A percentile compares a stretch with the other conserved stretches of the same genome.
phyloP scores from a whole-genome alignment of 2,329 filamentous ascomycete genomes.

The Nemania serpens region DNA sequence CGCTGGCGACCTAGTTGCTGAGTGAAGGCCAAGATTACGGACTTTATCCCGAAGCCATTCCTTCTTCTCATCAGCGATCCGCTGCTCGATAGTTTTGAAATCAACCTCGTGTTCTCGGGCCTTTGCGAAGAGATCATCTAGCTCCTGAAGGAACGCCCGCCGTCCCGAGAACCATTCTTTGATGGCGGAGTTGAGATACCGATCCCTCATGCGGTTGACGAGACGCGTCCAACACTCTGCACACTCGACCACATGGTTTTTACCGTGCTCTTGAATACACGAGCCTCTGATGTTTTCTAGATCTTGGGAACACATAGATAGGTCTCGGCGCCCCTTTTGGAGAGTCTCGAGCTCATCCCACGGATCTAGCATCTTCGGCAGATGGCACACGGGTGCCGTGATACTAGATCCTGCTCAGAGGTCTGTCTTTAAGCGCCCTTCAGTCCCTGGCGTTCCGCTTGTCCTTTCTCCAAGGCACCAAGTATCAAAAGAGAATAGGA shows the following conservation, averaged over 20 bases:
- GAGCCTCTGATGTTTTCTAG: slow-evolving; percentile 48
- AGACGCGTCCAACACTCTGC: slow-evolving; percentile 53
- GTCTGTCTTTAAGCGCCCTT: background rate
- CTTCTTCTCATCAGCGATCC: slow-evolving; percentile 56
- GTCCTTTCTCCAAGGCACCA: background rate
- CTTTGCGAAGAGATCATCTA: slow-evolving; percentile 55
- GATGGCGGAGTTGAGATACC: slow-evolving; percentile 44
- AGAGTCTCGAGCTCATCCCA: slow-evolving; percentile 42
- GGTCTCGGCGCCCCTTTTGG: slow-evolving; percentile 38
- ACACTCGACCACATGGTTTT: slow-evolving; percentile 52
- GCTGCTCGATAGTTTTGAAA: slow-evolving; percentile 53
- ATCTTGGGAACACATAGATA: slow-evolving; percentile 44
- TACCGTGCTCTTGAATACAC: slow-evolving; percentile 51
- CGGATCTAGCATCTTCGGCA: slow-evolving; percentile 38
- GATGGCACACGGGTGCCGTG: background rate
- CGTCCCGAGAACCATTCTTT: slow-evolving; percentile 59
- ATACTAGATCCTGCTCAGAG: background rate
- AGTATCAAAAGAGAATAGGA: background rate
- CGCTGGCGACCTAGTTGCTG: slow-evolving; percentile 33
- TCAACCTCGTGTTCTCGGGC: slow-evolving; percentile 50
- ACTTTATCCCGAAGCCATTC: slow-evolving; percentile 55
- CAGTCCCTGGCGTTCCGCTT: background rate
- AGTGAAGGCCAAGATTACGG: slow-evolving; percentile 35
- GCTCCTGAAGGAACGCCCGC: slow-evolving; percentile 53
- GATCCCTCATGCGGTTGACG: slow-evolving; percentile 51